A percentile compares a stretch with the other conserved stretches of the same genome.
Evolutionary conservation across 768 basidiomycete species (phyloP).

Genomic region (Lentinula lateritia): DNA sequence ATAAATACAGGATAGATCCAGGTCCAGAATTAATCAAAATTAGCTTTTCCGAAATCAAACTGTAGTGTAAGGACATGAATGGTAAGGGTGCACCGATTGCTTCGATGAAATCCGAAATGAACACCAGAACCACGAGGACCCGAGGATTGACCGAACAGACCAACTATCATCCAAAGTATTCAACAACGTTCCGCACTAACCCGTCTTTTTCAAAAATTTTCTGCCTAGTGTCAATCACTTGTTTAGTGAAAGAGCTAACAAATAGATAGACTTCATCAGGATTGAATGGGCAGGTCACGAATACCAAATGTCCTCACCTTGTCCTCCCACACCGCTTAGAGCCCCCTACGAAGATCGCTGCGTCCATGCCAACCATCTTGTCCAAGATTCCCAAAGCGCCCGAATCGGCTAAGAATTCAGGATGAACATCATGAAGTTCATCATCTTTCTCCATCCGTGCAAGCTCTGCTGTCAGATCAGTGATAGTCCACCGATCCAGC

Average conservation of each 20-base stretch:
- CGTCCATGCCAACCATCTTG: slow-evolving; percentile 45
- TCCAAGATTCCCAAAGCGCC: slow-evolving; percentile 53
- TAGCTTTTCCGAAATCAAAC: not conserved
- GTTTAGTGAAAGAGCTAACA: slow-evolving; percentile 46
- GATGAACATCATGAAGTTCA: slow-evolving; percentile 5
- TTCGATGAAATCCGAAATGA: not conserved
- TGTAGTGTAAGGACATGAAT: not conserved
- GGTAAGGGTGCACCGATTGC: not conserved
- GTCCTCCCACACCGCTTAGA: slow-evolving; percentile 37
- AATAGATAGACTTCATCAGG: slow-evolving; percentile 11
- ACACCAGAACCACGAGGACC: not conserved
- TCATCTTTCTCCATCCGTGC: slow-evolving; percentile 11
- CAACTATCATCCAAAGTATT: slow-evolving; percentile 32
- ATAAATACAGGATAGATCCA: not conserved
- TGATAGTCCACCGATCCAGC: slow-evolving; percentile 34
- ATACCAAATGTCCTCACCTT: slow-evolving; percentile 28
- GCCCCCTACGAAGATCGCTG: slow-evolving; percentile 47
- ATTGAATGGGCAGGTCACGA: not conserved
- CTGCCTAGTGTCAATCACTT: slow-evolving; percentile 41
- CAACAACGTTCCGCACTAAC: slow-evolving; percentile 33
- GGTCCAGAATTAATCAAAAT: not conserved
- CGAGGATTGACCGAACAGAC: not conserved
- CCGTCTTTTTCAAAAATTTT: slow-evolving; percentile 16
- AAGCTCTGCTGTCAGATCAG: slow-evolving; percentile 33
- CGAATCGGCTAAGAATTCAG: slow-evolving; percentile 35